These are phyloP conservation scores for Pichia sp. DNA, from an alignment of 1,139 yeast species.

Conservation along the genomic window DNA sequence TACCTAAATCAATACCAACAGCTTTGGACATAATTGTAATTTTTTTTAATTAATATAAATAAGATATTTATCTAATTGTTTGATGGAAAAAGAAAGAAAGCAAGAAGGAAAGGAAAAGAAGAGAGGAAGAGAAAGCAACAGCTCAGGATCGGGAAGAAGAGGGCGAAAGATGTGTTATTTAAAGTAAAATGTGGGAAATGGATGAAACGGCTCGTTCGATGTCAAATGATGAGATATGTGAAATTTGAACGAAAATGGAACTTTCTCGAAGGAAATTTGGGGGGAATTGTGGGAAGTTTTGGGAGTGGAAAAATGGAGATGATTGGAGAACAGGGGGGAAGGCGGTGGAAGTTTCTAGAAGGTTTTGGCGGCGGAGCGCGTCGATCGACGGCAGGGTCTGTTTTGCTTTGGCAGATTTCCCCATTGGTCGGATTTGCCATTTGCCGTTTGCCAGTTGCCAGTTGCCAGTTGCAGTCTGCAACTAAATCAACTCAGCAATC, in stretches of 20 bases:
- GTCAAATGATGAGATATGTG: background rate
- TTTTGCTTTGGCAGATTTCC: too few relatives aligned
- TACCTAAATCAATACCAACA: constrained; percentile 98
- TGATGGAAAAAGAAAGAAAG: background rate
- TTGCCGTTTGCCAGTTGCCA: too few relatives aligned
- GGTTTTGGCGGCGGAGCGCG: too few relatives aligned
- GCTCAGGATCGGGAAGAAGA: background rate
- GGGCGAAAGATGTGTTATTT: background rate
- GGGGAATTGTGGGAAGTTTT: background rate
- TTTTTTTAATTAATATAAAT: background rate
- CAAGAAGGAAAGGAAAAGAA: background rate
- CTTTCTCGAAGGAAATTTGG: constrained; percentile 1
- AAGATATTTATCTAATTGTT: background rate
- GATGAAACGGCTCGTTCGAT: background rate
- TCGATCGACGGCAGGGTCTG: background rate
- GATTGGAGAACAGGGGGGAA: too few relatives aligned
- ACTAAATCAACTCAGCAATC: too few relatives aligned
- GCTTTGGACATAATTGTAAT: constrained; percentile 75
- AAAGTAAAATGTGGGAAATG: background rate
- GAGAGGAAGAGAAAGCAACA: background rate
- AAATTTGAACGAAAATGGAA: background rate
- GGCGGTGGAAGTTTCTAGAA: too few relatives aligned
- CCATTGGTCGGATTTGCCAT: too few relatives aligned
- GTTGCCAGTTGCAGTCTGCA: too few relatives aligned
- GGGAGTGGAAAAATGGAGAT: background rate